These are phyloP conservation scores for Gillenia trifoliata DNA, from an alignment of 306 rosid species.

Conservation along the genomic window DNA sequence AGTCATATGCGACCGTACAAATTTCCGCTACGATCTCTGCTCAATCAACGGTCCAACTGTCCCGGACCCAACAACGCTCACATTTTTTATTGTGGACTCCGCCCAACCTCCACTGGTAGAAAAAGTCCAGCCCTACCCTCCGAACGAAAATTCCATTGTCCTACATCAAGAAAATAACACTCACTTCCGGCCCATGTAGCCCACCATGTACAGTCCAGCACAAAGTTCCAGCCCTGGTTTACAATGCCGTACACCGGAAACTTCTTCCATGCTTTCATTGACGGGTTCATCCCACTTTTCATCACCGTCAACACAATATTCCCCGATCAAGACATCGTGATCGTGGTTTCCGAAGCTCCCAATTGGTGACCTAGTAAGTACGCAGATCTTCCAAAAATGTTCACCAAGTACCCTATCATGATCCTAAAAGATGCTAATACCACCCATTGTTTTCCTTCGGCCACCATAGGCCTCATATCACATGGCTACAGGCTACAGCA, in stretches of 20 bases:
- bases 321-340: conserved; percentile 15
- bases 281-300: conserved; percentile 40
- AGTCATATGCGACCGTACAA: too few relatives aligned
- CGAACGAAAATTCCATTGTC: conserved; percentile 26
- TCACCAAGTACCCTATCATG: too few relatives aligned
- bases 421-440: too few relatives aligned
- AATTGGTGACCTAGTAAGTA: conserved; percentile 36
- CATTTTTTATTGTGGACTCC: too few relatives aligned
- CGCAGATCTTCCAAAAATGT: too few relatives aligned
- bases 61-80: too few relatives aligned
- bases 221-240: conserved; percentile 33
- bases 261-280: conserved; percentile 45
- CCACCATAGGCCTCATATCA: neutral
- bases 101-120: too few relatives aligned
- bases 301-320: conserved; percentile 34
- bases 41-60: too few relatives aligned
- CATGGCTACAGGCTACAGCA: conserved; percentile 35
- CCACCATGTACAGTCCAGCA: conserved; percentile 23
- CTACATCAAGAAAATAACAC: conserved; percentile 27
- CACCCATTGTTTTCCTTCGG: too few relatives aligned
- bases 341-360: conserved; percentile 23
- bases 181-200: conserved; percentile 26
- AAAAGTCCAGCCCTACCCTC: too few relatives aligned
- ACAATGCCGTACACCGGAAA: conserved; percentile 41
- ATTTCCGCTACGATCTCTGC: too few relatives aligned